Percentiles rank a stretch among this genome's conserved stretches.
Conservation (phyloP, 257 asterid genomes). For the Ligustrum vulgare region DNA sequence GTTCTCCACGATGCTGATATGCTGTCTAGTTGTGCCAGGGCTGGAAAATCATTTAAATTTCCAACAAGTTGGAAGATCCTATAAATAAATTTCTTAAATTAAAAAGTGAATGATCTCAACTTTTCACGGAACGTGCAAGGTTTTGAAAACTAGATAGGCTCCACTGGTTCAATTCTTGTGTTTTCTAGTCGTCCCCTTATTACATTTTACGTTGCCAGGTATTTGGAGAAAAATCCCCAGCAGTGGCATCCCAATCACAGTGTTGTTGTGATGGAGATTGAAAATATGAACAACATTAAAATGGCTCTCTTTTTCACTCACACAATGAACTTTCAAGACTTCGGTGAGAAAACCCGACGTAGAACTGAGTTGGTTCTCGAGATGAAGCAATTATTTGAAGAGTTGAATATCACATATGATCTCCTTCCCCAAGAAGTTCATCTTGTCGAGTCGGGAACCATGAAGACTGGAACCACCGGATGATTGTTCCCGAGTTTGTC, state of each 20-base stretch:
- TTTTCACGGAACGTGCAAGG: too few relatives aligned
- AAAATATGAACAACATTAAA: conserved; percentile 80
- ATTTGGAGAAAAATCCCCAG: conserved; percentile 60
- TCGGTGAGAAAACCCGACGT: conserved; percentile 56
- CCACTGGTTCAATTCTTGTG: neutral
- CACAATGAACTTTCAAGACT: conserved; percentile 84
- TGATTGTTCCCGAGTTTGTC: conserved; percentile 20
- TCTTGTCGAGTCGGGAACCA: conserved; percentile 43
- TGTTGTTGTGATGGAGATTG: conserved; percentile 84
- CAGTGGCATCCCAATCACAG: conserved; percentile 89
- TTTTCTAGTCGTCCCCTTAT: neutral
- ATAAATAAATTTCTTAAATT: neutral
- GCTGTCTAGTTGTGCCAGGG: neutral
- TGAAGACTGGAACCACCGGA: conserved; percentile 29
- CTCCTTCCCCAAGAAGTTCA: conserved; percentile 80
- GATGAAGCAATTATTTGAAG: conserved; percentile 77
- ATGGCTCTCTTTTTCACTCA: conserved; percentile 69
- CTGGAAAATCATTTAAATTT: neutral
- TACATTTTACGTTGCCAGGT: conserved; percentile 37
- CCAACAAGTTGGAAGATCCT: neutral
- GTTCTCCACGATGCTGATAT: neutral
- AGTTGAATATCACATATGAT: conserved; percentile 64
- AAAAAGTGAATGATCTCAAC: too few relatives aligned
- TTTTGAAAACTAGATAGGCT: too few relatives aligned
- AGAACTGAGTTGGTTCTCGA: conserved; percentile 66